These are phyloP conservation scores for Dactylonectria macrodidyma DNA, from an alignment of 2,329 filamentous ascomycete species.

Conservation along the genomic window DNA sequence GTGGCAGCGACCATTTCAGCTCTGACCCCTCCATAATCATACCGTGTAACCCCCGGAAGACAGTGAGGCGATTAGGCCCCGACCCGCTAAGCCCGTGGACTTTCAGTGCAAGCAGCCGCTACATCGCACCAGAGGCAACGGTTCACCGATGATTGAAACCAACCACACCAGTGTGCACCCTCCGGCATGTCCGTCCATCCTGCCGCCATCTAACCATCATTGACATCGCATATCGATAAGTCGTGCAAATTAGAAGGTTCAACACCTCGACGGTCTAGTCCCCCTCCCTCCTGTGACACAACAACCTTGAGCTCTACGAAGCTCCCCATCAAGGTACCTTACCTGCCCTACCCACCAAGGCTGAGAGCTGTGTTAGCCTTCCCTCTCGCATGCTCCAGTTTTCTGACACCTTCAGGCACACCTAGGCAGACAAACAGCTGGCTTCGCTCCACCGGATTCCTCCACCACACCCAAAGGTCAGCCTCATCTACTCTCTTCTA, in stretches of 20 bases:
- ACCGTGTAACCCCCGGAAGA: conserved; percentile 22
- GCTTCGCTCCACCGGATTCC: conserved; percentile 22
- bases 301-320: not conserved
- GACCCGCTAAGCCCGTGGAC: not conserved
- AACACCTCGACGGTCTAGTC: not conserved
- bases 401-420: conserved; percentile 25
- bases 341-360: not conserved
- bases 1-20: not conserved
- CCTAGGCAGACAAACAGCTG: conserved; percentile 11
- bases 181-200: not conserved
- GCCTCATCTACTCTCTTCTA: conserved; percentile 8
- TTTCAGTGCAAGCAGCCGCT: not conserved
- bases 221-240: not conserved
- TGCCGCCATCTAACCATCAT: conserved; percentile 1
- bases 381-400: conserved; percentile 19
- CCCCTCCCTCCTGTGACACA: not conserved
- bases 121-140: not conserved
- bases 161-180: not conserved
- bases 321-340: conserved; percentile 5
- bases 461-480: conserved; percentile 21
- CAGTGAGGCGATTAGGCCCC: not conserved
- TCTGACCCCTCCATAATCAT: conserved; percentile 20
- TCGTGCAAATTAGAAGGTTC: not conserved
- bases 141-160: not conserved
- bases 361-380: conserved; percentile 11